These are phyloP conservation scores for Fragaria vesca DNA, from an alignment of 306 rosid genomes.

Conservation along the genomic window DNA sequence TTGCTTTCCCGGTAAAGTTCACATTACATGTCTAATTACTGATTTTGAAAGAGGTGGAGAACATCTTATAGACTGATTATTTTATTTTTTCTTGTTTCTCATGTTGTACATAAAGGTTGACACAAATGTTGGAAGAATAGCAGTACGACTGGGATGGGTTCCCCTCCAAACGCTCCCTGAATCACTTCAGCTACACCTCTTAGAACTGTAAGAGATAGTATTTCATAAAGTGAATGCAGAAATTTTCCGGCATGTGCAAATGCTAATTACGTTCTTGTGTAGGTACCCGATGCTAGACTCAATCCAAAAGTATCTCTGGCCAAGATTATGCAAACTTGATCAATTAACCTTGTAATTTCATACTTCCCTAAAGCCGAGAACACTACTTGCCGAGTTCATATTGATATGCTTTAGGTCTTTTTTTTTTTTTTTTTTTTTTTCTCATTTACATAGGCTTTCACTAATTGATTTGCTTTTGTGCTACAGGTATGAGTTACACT, in stretches of 20 bases:
- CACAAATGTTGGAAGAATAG: constrained; percentile 98
- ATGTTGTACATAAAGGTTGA: constrained; percentile 66
- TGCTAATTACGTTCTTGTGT: constrained; percentile 35
- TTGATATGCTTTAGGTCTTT: background rate
- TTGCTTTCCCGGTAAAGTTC: constrained; percentile 90
- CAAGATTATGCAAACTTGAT: constrained; percentile 95
- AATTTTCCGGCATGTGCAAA: constrained; percentile 9
- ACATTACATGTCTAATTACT: constrained; percentile 25
- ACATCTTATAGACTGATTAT: constrained; percentile 26
- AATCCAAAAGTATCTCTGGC: constrained; percentile 94
- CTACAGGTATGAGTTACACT: constrained; percentile 89
- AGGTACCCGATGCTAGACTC: constrained; percentile 94
- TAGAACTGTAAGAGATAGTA: constrained; percentile 63
- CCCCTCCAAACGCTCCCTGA: constrained; percentile 96
- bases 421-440: background rate
- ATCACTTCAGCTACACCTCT: constrained; percentile 81
- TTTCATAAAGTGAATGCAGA: constrained; percentile 7
- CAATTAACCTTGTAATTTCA: constrained; percentile 78
- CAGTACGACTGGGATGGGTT: constrained; percentile 98
- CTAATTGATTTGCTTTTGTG: constrained; percentile 33
- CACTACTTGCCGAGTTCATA: background rate
- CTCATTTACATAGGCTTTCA: constrained; percentile 24
- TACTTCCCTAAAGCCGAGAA: constrained; percentile 8
- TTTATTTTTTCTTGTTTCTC: constrained; percentile 19
- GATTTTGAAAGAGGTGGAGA: constrained; percentile 17